These are phyloP conservation scores for Fusarium napiforme DNA, from an alignment of 2,329 filamentous ascomycete genomes.

Conservation along the genomic window DNA sequence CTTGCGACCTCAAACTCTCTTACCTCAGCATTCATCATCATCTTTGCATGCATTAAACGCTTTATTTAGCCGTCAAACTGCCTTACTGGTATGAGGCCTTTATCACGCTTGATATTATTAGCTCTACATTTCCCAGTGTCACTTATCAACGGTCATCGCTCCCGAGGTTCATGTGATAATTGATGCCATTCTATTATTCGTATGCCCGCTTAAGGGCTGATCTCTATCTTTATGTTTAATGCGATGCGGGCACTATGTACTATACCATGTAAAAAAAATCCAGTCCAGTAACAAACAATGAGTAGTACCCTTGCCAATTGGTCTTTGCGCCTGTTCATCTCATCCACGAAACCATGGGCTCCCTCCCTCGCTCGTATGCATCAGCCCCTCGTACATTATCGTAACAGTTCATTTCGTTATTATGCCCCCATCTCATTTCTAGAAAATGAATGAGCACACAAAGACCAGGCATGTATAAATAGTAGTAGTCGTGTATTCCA, in stretches of 20 bases:
- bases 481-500: constrained; percentile 64
- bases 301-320: neutral
- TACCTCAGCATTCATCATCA: neutral
- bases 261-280: constrained; percentile 8
- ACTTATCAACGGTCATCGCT: neutral
- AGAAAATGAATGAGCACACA: constrained; percentile 52
- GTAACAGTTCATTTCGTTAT: constrained; percentile 43
- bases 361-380: neutral
- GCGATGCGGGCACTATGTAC: constrained; percentile 20
- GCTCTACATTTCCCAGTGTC: neutral
- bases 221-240: constrained; percentile 21
- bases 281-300: neutral
- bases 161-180: neutral
- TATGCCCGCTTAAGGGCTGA: neutral
- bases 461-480: constrained; percentile 62
- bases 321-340: constrained; percentile 8
- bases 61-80: neutral
- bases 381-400: constrained; percentile 34
- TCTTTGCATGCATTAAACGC: neutral
- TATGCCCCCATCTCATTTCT: constrained; percentile 1
- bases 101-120: neutral
- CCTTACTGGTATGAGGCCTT: neutral
- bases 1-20: neutral
- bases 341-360: constrained; percentile 5
- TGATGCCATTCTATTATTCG: constrained; percentile 24